Base-by-base conservation (phyloP, 257 asterid species). In the Primulina eburnea region DNA sequence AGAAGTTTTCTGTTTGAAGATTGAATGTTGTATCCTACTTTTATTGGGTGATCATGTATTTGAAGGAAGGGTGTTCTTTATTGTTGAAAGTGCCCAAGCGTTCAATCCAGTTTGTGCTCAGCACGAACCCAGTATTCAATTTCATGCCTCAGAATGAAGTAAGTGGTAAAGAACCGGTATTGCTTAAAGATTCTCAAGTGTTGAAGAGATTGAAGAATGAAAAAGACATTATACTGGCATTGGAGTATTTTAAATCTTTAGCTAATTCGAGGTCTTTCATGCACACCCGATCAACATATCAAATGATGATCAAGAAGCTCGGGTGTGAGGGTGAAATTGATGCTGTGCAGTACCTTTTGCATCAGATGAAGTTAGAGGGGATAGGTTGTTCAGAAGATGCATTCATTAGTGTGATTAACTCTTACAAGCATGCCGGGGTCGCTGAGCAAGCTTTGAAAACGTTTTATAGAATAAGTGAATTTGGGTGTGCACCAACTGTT, bases 321-420 rank as follows among this genome's bases (percentile, higher is more conserved):
- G 94, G 96, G 50, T 60, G 57, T 21, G 47, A 71, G 32, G 83
- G 84, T 7, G 88, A 87, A 40, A 81, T 87, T 77, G 96, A 92
- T 67, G 87, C 77, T 53, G 87, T 92, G 68, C 97, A 90, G 55
- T 92, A 90, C 79, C 95, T 90, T 65, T 64, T 92, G 76, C 90
- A 87, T 60, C 97, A 90, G 75, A 92, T 92, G 97, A 84, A 92
- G 79, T 73, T 90, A 76, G 97, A 90, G 29, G 82, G 85, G 2
- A 61, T 89, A 28, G 37, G 62, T 75, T 87, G 90, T 70, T 82
- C 95, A 1, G 97, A 92, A 78, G 89, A 86, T 70, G 47, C 80
- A 24, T 86, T 92, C 68, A 76, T 90, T 32, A 69, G 70, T 60
- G 88, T 92, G 73, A 88, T 92, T 18, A 83, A 81, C 61, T 87